These are phyloP conservation scores for Colletotrichum sp. DNA, from an alignment of 2,329 filamentous ascomycete genomes.

Conservation along the genomic window DNA sequence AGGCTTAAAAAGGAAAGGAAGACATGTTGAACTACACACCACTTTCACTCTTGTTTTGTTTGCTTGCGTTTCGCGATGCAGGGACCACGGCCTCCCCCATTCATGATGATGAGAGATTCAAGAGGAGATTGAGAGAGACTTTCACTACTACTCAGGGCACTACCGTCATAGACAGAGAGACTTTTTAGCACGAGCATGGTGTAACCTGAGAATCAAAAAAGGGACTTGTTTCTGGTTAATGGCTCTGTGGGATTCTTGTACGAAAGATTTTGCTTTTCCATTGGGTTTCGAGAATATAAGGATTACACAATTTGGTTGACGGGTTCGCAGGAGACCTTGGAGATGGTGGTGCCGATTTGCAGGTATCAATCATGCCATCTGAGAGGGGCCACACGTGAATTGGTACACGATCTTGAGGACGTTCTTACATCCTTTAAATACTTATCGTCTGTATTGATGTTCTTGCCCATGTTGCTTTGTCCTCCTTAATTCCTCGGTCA, in stretches of 20 bases:
- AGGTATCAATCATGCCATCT: background rate
- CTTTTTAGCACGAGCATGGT: constrained; percentile 21
- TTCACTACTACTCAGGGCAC: constrained; percentile 21
- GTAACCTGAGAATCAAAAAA: constrained; percentile 22
- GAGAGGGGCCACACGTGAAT: background rate
- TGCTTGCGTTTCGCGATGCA: constrained; percentile 27
- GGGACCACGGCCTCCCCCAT: constrained; percentile 20
- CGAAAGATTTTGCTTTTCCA: constrained; percentile 12
- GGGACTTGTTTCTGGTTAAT: constrained; percentile 20
- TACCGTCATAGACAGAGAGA: constrained; percentile 24
- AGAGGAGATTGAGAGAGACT: constrained; percentile 20
- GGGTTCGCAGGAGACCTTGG: background rate
- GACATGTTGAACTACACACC: constrained; percentile 7
- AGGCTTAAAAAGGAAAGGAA: constrained; percentile 10
- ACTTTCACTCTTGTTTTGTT: constrained; percentile 11
- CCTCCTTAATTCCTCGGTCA: background rate
- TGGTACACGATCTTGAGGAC: background rate
- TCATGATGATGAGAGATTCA: constrained; percentile 22
- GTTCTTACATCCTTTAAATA: background rate
- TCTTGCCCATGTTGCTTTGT: background rate
- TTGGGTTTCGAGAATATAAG: constrained; percentile 9
- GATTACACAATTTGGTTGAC: background rate
- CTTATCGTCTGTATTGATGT: background rate
- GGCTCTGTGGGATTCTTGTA: constrained; percentile 18
- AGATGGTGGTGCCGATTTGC: background rate